Base-by-base conservation (phyloP, 768 basidiomycete genomes). In the Atractiella rhizophila region DNA sequence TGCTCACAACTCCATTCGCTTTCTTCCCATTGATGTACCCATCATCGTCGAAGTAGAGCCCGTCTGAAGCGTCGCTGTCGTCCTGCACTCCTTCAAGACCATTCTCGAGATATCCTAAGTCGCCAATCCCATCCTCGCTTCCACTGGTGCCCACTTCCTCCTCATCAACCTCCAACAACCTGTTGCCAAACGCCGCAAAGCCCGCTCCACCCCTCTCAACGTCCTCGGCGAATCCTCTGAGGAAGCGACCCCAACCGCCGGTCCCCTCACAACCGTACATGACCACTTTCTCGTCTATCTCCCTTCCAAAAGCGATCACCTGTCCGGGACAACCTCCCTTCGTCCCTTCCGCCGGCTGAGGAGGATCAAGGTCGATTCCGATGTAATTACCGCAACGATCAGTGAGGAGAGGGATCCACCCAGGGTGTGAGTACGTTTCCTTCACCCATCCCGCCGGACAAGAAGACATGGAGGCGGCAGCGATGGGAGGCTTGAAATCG, bases 301-400 rank as follows among this genome's bases (percentile, higher is more conserved):
- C 91, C 37, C 91, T 70, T n/a, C 91, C 91, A 57, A 96, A 98
- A 36, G 94, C 74, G 43, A 98, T 91, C 35, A 94, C 88, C 56
- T 98, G 91, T 5, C 91, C 91, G 40, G 49, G 42, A 64, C 8
- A 67, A 61, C 32, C 83, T 85, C 35, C 62, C 60, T 54, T 74
- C 71, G 8, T 57, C 78, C 7, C 36, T 26, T 29, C 18, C 16
- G 27, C 37, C 2, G 28, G 5, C 1, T 47, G 45, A 1, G 51
- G 55, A 2, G 88, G 88, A 59, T 76, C 82, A 44, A 98, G 67
- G 58, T 98, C 91, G 35, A 98, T 67, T 42, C 91, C 91, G 44
- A 96, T 68, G 56, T 98, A 98, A 61, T 98, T 98, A 25, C 91
- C 91, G 24, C 70, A 73, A 51, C 81, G 79, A 61, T 98, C 91